These are phyloP conservation scores for Colletotrichum eleusines DNA, from an alignment of 2,329 filamentous ascomycete genomes.

Conservation along the genomic window DNA sequence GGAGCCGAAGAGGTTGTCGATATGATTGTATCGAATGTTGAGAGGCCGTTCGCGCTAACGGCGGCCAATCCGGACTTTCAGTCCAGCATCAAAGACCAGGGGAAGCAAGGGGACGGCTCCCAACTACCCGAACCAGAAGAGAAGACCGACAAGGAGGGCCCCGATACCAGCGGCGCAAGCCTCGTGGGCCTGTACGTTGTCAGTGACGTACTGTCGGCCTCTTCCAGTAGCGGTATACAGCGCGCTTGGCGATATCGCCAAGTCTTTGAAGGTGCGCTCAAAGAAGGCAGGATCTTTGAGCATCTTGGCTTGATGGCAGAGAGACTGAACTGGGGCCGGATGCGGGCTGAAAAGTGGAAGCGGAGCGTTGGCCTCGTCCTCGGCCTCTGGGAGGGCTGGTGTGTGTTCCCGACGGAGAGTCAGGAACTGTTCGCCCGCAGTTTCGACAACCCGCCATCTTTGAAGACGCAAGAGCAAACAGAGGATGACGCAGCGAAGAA, in stretches of 20 bases:
- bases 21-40: conserved; percentile 85
- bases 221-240: conserved; percentile 80
- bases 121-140: conserved; percentile 54
- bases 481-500: conserved; percentile 52
- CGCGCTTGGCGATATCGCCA: conserved; percentile 90
- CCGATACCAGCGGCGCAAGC: conserved; percentile 78
- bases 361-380: conserved; percentile 78
- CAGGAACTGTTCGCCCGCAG: conserved; percentile 77
- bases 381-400: conserved; percentile 78
- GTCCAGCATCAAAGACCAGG: conserved; percentile 40
- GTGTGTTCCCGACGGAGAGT: conserved; percentile 78
- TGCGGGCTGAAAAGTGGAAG: conserved; percentile 88
- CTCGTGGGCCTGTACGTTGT: conserved; percentile 84
- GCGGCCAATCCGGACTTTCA: conserved; percentile 67
- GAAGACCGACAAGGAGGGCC: conserved; percentile 56
- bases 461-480: conserved; percentile 47
- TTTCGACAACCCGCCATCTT: conserved; percentile 77
- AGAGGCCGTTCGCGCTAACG: conserved; percentile 79
- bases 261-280: conserved; percentile 80
- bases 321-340: conserved; percentile 80
- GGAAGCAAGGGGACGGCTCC: conserved; percentile 51
- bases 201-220: conserved; percentile 82
- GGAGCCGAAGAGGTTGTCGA: conserved; percentile 94
- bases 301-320: conserved; percentile 80
- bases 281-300: conserved; percentile 77